Percentiles rank a stretch among this genome's conserved stretches.
phyloP scores from a whole-genome alignment of 1,139 yeast genomes.

The Arxiozyma heterogenica region DNA sequence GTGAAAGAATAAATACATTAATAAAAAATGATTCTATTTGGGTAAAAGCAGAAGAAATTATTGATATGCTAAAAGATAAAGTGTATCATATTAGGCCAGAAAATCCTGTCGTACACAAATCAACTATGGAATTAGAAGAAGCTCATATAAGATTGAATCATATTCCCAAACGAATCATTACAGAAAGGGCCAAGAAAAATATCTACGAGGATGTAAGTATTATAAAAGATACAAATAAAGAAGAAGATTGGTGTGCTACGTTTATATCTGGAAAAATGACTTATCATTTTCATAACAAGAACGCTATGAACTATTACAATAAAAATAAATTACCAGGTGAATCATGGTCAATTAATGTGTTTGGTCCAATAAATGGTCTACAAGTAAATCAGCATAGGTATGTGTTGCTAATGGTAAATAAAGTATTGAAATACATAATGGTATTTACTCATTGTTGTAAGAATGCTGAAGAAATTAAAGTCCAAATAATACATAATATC shows the following conservation, averaged over 20 bases:
- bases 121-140: too few relatives aligned
- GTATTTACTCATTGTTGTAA: conserved; percentile 1
- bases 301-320: conserved; percentile 5
- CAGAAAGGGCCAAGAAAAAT: neutral
- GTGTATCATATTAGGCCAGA: too few relatives aligned
- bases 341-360: conserved; percentile 5
- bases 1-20: too few relatives aligned
- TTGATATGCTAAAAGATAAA: too few relatives aligned
- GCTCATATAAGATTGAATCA: too few relatives aligned
- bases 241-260: neutral
- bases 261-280: conserved; percentile 3
- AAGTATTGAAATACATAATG: conserved; percentile 2
- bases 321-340: conserved; percentile 2
- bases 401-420: conserved; percentile 7
- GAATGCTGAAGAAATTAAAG: neutral
- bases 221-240: neutral
- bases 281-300: conserved; percentile 2
- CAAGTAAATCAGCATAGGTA: neutral
- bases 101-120: too few relatives aligned
- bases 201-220: neutral
- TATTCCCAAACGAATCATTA: too few relatives aligned
- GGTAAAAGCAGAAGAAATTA: too few relatives aligned
- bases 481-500: conserved; percentile 2
- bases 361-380: conserved; percentile 4
- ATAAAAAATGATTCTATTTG: too few relatives aligned